Base-by-base conservation (phyloP, 2,329 filamentous ascomycete species). In the Fusarium lateritium region DNA sequence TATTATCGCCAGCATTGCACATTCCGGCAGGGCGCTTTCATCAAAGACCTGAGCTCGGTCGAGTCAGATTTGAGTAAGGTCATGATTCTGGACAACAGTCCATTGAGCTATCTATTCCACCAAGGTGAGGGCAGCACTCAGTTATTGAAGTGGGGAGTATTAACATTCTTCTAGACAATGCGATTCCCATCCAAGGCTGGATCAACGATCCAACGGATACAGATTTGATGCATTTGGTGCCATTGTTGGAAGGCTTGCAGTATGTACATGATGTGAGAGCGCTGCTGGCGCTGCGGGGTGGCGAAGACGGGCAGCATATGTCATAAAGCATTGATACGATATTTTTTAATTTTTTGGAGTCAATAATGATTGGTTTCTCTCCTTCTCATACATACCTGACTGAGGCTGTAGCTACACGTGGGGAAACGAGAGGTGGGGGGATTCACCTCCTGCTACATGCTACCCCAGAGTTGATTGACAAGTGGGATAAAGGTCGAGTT, bases 1-100 rank as follows among this genome's bases (percentile, higher is more conserved):
- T 98, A 96, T 82, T 99, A 99, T 81, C 89, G 96, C 56, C 96
- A 99, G 79, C 95, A 99, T 80, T 99, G 96, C 84, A 98, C 96
- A 22, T 94, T 94, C 77, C 88, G 96, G 55, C 96, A 98, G 74
- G 95, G 95, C 50, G 94, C 95, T 33, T 99, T 98, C 77, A 98
- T 99, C 84, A 99, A 99, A 80, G 96, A 99, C 81, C 84, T 99
- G 58, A 96, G 94, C 78, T 93, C 94, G 57, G 94, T 99, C 42
- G 96, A 99, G 84, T 94, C 96, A 19, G 96, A 99, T 79, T 83
- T 99, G 76, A 98, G 94, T 82, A 97, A 94, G 81, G 96, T 99
- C 64, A 97, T 98, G 92, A 99, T 99, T 78, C 85, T 99, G 80
- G 96, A 99, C 83, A 99, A 99, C 78, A 98, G 94, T 80, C 96